Evolutionary conservation across 371 early-diverging fungal genomes (phyloP).

Genomic region (Mortierella sp.): DNA sequence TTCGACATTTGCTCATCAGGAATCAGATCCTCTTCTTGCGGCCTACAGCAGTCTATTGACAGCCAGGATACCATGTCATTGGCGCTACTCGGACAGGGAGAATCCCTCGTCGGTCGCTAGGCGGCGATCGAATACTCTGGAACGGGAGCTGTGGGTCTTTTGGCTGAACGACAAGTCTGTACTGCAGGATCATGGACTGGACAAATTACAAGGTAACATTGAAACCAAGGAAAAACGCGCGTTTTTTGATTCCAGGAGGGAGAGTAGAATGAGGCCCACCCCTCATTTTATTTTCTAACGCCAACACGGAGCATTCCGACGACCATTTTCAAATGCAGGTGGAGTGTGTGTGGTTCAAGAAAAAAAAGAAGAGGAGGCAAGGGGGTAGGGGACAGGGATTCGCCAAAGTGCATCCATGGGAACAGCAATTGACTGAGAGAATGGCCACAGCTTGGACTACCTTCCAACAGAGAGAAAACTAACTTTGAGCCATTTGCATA

Average conservation of each 20-base stretch:
- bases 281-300: too few species aligned
- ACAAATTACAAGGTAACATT: slow-evolving; percentile 42
- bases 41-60: slow-evolving; percentile 38
- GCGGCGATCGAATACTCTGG: slow-evolving; percentile 12
- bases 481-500: not conserved
- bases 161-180: slow-evolving; percentile 43
- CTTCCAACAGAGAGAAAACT: not conserved
- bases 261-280: not conserved
- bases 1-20: slow-evolving; percentile 12
- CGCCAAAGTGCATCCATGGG: too few species aligned
- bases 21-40: slow-evolving; percentile 46
- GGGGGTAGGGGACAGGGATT: too few species aligned
- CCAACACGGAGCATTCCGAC: too few species aligned
- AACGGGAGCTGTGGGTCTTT: slow-evolving; percentile 55
- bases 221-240: not conserved
- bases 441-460: too few species aligned
- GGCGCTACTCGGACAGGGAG: slow-evolving; percentile 37
- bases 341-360: too few species aligned
- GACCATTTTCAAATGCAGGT: too few species aligned
- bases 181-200: slow-evolving; percentile 40
- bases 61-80: slow-evolving; percentile 47
- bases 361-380: too few species aligned
- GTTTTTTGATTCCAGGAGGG: not conserved
- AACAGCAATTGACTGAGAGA: too few species aligned
- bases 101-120: not conserved